These are phyloP conservation scores for Oryza brachyantha DNA, from an alignment of 176 grass and related monocot species.

Conservation along the genomic window DNA sequence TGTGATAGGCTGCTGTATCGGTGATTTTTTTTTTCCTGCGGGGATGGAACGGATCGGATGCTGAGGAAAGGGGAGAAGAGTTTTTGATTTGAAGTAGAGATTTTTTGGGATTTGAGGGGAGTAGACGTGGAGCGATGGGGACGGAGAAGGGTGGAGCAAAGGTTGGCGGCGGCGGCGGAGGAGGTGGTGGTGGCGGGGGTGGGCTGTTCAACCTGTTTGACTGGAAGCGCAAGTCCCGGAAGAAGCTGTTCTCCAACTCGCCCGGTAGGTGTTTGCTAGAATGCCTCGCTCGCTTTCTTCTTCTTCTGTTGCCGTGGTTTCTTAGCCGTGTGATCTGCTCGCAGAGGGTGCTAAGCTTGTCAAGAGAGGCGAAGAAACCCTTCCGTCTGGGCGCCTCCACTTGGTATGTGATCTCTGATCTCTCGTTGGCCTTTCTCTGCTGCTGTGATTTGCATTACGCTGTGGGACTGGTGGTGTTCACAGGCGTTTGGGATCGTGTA, in stretches of 20 bases:
- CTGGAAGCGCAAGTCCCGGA: constrained; percentile 80
- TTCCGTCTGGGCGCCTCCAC: constrained; percentile 49
- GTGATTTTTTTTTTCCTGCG: neutral
- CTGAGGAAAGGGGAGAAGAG: neutral
- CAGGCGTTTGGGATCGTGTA: neutral
- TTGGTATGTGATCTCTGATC: constrained; percentile 51
- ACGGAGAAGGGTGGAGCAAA: constrained; percentile 54
- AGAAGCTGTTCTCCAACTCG: constrained; percentile 80
- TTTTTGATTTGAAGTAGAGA: neutral
- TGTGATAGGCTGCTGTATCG: constrained; percentile 23
- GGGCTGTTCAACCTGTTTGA: constrained; percentile 83
- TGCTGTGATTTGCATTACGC: neutral
- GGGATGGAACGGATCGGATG: constrained; percentile 15
- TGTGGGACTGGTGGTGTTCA: neutral
- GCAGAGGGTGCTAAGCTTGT: constrained; percentile 68
- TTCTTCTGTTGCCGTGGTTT: neutral
- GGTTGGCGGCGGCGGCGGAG: constrained; percentile 17
- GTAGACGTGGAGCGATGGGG: constrained; percentile 36
- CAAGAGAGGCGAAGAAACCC: constrained; percentile 54
- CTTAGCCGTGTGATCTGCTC: neutral
- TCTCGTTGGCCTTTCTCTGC: neutral
- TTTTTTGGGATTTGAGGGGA: neutral
- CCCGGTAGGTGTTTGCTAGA: constrained; percentile 51
- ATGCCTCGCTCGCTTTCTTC: neutral
- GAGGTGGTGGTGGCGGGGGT: neutral